These are phyloP conservation scores for Pavlovales sp. DNA, from an alignment of 208 protist genomes.

Conservation along the genomic window DNA sequence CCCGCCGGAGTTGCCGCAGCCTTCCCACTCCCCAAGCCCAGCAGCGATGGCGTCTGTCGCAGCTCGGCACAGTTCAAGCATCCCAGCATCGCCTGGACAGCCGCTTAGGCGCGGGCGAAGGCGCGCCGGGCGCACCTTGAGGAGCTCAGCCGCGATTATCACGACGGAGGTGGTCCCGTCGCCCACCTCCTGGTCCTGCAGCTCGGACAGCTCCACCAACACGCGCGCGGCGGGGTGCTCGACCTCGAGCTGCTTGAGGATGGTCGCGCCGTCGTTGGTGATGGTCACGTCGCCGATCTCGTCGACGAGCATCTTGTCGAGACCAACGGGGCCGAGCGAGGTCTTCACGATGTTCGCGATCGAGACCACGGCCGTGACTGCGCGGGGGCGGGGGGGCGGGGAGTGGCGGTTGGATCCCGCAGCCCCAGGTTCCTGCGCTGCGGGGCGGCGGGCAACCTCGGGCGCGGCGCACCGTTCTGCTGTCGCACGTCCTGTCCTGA, in stretches of 20 bases:
- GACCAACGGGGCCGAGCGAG: conserved; percentile 98
- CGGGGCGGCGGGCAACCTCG: neutral
- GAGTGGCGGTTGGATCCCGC: neutral
- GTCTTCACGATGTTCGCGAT: conserved; percentile 98
- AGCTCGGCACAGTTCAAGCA: too few relatives aligned
- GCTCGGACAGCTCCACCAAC: conserved; percentile 94
- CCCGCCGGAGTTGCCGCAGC: too few relatives aligned
- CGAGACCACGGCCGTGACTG: conserved; percentile 88
- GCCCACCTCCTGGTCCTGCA: conserved; percentile 98
- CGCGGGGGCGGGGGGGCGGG: neutral
- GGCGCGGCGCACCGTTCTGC: conserved; percentile 77
- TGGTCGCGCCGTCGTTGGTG: conserved; percentile 99
- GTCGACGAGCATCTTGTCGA: conserved; percentile 99
- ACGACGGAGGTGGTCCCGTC: conserved; percentile 99
- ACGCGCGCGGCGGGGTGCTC: conserved; percentile 79
- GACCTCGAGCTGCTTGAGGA: conserved; percentile 74
- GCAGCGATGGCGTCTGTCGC: too few relatives aligned
- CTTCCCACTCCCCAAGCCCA: too few relatives aligned
- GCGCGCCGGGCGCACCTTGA: conserved; percentile 70
- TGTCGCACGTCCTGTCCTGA: conserved; percentile 85
- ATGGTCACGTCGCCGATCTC: conserved; percentile 98
- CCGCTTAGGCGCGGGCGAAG: too few relatives aligned
- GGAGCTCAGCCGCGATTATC: conserved; percentile 97
- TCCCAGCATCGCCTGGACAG: too few relatives aligned
- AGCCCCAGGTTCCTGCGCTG: too few relatives aligned